phyloP scores from a whole-genome alignment of 2,329 filamentous ascomycete genomes.

The Arthrinium puccinioides region DNA sequence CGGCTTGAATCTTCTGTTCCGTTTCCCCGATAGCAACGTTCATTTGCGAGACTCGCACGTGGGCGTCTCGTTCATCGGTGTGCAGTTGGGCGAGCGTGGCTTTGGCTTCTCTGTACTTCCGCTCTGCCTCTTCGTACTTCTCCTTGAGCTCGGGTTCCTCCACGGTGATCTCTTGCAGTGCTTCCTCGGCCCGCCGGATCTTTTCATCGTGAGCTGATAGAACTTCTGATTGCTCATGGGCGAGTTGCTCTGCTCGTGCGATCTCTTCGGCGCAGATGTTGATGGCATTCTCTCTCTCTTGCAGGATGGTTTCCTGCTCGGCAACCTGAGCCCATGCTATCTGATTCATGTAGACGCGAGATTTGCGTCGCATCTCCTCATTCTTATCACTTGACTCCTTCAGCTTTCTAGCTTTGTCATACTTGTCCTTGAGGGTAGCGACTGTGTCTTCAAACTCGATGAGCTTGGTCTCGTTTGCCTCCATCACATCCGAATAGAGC shows the following conservation, averaged over 20 bases:
- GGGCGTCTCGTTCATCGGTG: conserved; percentile 59
- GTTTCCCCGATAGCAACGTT: conserved; percentile 37
- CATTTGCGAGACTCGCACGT: conserved; percentile 46
- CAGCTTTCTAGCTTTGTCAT: conserved; percentile 55
- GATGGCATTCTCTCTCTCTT: conserved; percentile 20
- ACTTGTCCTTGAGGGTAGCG: conserved; percentile 47
- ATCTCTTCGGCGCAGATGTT: conserved; percentile 27
- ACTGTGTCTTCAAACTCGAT: conserved; percentile 56
- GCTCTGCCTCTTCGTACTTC: conserved; percentile 38
- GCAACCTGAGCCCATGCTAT: conserved; percentile 84
- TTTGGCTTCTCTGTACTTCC: conserved; percentile 45
- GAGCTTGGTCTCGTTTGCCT: conserved; percentile 62
- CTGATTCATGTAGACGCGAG: conserved; percentile 54
- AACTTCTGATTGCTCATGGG: conserved; percentile 39
- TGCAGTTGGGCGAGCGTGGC: conserved; percentile 46
- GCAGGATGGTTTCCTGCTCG: conserved; percentile 56
- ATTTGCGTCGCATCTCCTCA: conserved; percentile 53
- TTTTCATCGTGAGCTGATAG: conserved; percentile 40
- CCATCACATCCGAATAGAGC: conserved; percentile 70
- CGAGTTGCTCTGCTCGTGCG: conserved; percentile 20
- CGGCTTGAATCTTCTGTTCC: conserved; percentile 42
- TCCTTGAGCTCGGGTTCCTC: conserved; percentile 41
- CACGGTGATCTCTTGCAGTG: conserved; percentile 33
- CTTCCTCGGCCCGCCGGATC: conserved; percentile 28
- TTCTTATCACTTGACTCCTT: conserved; percentile 61